A percentile compares a stretch with the other conserved stretches of the same genome.
phyloP scores from a whole-genome alignment of 2,329 filamentous ascomycete genomes.

The Sporothrix mexicana region DNA sequence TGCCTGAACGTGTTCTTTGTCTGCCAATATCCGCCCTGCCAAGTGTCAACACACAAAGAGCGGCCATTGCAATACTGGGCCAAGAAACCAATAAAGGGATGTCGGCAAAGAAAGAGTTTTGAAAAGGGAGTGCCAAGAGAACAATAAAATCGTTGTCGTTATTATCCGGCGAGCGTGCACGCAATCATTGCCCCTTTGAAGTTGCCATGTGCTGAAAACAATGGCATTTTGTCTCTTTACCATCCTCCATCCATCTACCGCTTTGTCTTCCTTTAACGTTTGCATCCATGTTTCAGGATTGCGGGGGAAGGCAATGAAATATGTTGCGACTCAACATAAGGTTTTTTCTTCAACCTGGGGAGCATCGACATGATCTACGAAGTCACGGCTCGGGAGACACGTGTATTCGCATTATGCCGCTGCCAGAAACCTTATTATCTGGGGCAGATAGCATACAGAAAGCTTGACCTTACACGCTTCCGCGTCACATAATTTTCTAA shows the following conservation, averaged over 20 bases:
- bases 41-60: slow-evolving; percentile 1
- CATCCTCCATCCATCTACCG: neutral
- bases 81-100: slow-evolving; percentile 3
- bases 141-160: neutral
- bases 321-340: neutral
- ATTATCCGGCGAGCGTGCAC: neutral
- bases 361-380: neutral
- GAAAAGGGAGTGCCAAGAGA: slow-evolving; percentile 10
- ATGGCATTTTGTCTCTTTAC: neutral
- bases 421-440: neutral
- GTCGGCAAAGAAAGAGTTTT: neutral
- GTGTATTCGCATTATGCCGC: neutral
- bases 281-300: slow-evolving; percentile 4
- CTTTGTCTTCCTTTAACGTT: neutral
- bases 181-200: neutral
- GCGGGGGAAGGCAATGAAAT: neutral
- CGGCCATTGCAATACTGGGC: neutral
- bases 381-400: neutral
- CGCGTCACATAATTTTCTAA: neutral
- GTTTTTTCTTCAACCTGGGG: neutral
- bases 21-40: neutral
- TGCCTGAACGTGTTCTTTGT: neutral
- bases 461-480: neutral
- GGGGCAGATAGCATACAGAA: neutral
- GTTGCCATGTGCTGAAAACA: neutral